Conservation (phyloP, 2,329 filamentous ascomycete genomes). For the Colletotrichum tamarilloi region DNA sequence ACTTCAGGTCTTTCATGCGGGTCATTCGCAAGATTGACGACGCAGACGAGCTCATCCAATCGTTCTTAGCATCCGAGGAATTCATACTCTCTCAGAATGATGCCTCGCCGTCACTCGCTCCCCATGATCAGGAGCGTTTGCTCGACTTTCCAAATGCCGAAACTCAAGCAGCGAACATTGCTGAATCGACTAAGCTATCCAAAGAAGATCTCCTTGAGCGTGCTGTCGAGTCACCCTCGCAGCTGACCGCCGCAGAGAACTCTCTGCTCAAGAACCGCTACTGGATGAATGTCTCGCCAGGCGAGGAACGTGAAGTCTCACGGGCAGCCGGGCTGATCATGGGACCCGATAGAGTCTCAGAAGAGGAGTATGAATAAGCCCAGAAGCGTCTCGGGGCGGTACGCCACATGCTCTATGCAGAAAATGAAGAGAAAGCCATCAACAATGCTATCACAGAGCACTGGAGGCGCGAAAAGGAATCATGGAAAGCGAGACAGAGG, state of each 20-base stretch:
- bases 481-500: neutral
- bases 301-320: neutral
- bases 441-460: neutral
- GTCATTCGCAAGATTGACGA: constrained; percentile 7
- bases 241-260: neutral
- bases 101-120: neutral
- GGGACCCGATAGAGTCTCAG: neutral
- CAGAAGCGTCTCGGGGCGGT: neutral
- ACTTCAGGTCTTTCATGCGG: neutral
- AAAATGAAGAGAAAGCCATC: constrained; percentile 6
- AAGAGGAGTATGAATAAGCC: neutral
- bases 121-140: neutral
- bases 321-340: neutral
- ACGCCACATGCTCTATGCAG: neutral
- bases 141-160: constrained; percentile 2
- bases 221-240: neutral
- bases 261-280: neutral
- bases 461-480: neutral
- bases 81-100: neutral
- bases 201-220: neutral
- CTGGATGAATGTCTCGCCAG: neutral
- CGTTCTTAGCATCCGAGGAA: neutral
- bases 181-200: neutral
- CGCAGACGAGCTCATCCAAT: neutral
- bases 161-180: constrained; percentile 1